These are phyloP conservation scores for Beauveria australis DNA, from an alignment of 2,329 filamentous ascomycete species.

Conservation along the genomic window DNA sequence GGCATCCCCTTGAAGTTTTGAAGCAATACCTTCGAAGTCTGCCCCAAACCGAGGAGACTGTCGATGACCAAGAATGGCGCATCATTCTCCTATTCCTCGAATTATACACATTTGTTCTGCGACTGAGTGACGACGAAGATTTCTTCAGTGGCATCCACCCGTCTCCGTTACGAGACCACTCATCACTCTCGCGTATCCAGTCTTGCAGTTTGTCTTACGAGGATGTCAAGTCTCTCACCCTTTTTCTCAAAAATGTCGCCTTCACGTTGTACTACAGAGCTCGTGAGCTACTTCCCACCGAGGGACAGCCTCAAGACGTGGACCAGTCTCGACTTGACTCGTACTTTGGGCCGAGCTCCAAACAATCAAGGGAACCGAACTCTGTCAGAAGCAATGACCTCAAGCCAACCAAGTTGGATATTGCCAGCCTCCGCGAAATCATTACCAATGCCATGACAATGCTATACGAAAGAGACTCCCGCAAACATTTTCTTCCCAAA, in stretches of 20 bases:
- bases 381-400: constrained; percentile 10
- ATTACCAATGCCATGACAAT: constrained; percentile 75
- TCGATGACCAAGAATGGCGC: constrained; percentile 62
- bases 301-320: constrained; percentile 15
- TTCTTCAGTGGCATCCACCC: constrained; percentile 61
- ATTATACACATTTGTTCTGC: constrained; percentile 84
- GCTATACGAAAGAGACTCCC: constrained; percentile 87
- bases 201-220: constrained; percentile 60
- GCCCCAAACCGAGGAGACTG: constrained; percentile 16
- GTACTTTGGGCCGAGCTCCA: constrained; percentile 19
- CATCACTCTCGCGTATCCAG: constrained; percentile 40
- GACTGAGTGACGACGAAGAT: constrained; percentile 93
- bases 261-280: constrained; percentile 85
- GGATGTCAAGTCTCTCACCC: constrained; percentile 66
- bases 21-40: constrained; percentile 22
- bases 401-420: constrained; percentile 41
- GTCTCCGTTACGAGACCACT: constrained; percentile 27
- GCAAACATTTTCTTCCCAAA: constrained; percentile 72
- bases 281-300: constrained; percentile 43
- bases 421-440: constrained; percentile 70
- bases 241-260: constrained; percentile 83
- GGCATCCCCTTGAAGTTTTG: constrained; percentile 21
- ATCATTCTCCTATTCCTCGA: constrained; percentile 86
- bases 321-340: constrained; percentile 21
- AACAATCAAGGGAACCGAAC: constrained; percentile 2